A percentile compares a stretch with the other conserved stretches of the same genome.
These are phyloP conservation scores for Firmiana major DNA, from an alignment of 345 rosid species.

Conservation along the genomic window DNA sequence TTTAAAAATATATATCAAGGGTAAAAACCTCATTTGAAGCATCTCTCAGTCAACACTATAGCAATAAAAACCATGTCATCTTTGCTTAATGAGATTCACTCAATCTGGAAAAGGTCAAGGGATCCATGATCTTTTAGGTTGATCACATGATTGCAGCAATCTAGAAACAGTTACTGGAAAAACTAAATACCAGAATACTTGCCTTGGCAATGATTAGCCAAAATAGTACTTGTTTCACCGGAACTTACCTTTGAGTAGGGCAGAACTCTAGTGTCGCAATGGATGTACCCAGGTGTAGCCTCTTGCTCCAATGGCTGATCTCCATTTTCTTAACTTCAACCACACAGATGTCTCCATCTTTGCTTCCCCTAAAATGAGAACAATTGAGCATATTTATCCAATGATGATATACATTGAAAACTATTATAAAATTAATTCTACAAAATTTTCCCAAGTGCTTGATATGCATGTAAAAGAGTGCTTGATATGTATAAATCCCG, in stretches of 20 bases:
- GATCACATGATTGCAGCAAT: background rate
- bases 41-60: background rate
- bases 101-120: background rate
- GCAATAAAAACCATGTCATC: background rate
- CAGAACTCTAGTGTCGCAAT: slow-evolving; percentile 79
- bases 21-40: background rate
- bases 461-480: background rate
- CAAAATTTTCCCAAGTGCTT: background rate
- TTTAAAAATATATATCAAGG: background rate
- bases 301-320: slow-evolving; percentile 79
- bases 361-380: slow-evolving; percentile 61
- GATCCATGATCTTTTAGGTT: background rate
- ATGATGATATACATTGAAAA: background rate
- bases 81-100: background rate
- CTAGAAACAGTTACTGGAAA: background rate
- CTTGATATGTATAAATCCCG: background rate
- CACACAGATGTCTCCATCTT: slow-evolving; percentile 81
- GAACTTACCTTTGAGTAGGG: slow-evolving; percentile 65
- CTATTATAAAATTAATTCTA: background rate
- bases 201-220: background rate
- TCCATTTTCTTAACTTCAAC: slow-evolving; percentile 93
- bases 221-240: background rate
- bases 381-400: background rate
- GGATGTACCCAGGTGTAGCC: slow-evolving; percentile 75
- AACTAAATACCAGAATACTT: background rate